Percentiles rank a stretch among this genome's conserved stretches.
phyloP scores from a whole-genome alignment of 352 stramenopile genomes.

The Blastocystis sp. region DNA sequence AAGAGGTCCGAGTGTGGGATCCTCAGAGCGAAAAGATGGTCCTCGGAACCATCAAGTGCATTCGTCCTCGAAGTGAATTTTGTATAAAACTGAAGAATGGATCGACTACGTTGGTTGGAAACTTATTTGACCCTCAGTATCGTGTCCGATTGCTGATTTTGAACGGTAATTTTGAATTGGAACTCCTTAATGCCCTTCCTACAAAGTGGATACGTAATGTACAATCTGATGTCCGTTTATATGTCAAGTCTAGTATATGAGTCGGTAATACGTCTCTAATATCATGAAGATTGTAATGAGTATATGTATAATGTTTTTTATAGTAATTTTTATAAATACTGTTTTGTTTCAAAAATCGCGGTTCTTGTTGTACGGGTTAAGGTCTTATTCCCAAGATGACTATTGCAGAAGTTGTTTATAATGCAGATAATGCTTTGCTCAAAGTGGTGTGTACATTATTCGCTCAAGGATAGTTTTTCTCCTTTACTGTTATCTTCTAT shows the following conservation, averaged over 20 bases:
- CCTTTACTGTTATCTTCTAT: not conserved
- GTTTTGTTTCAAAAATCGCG: not conserved
- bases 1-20: conserved; percentile 20
- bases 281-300: not conserved
- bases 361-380: not conserved
- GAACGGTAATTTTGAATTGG: conserved; percentile 18
- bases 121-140: not conserved
- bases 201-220: not conserved
- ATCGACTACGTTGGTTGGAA: not conserved
- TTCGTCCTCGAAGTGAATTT: conserved; percentile 28
- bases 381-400: not conserved
- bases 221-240: not conserved
- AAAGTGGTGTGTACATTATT: not conserved
- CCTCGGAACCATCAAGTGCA: not conserved
- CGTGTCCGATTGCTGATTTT: conserved; percentile 11
- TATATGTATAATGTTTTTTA: not conserved
- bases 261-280: not conserved
- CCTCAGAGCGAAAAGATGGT: not conserved
- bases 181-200: conserved; percentile 9
- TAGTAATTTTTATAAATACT: not conserved
- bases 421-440: not conserved
- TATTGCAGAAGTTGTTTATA: not conserved
- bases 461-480: not conserved
- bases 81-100: not conserved
- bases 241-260: not conserved